A percentile compares a stretch with the other conserved stretches of the same genome.
Conservation (phyloP, 345 rosid species). For the Camelina neglecta region DNA sequence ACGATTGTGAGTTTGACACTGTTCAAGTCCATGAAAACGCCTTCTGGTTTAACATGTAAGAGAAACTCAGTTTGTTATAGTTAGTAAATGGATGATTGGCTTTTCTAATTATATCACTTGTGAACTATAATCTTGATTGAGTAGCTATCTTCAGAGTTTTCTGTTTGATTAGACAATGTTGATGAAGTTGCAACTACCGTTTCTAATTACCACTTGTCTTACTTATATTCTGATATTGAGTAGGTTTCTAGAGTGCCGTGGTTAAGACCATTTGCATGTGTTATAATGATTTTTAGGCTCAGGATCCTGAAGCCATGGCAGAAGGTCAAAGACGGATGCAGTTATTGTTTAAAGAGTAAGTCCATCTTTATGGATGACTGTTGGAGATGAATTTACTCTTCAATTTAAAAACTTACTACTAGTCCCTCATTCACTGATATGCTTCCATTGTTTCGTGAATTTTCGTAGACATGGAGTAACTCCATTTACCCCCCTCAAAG, state of each 20-base stretch:
- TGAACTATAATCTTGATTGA: conserved; percentile 15
- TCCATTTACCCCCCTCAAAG: conserved; percentile 67
- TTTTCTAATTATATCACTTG: background rate
- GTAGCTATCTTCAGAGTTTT: background rate
- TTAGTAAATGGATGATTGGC: background rate
- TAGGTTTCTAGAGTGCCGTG: conserved; percentile 18
- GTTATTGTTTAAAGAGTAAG: conserved; percentile 54
- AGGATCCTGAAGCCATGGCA: conserved; percentile 52
- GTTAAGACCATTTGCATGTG: conserved; percentile 13
- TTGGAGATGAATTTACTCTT: conserved; percentile 1
- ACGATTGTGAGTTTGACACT: conserved; percentile 12
- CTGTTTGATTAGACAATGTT: conserved; percentile 2
- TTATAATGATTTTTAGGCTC: conserved; percentile 37
- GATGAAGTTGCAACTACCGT: conserved; percentile 8
- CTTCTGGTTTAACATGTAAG: background rate
- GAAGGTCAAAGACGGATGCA: conserved; percentile 50
- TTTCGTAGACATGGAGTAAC: conserved; percentile 62
- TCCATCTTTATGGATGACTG: background rate
- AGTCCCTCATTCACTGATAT: conserved; percentile 22
- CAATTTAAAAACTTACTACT: background rate
- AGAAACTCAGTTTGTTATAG: background rate
- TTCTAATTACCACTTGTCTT: conserved; percentile 8
- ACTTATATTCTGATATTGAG: conserved; percentile 9
- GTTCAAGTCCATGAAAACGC: background rate
- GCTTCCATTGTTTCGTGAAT: conserved; percentile 16